Percentiles rank a stretch among this genome's conserved stretches.
These are phyloP conservation scores for Malassezia arunalokei DNA, from an alignment of 1,284 basidiomycete genomes.

Conservation along the genomic window DNA sequence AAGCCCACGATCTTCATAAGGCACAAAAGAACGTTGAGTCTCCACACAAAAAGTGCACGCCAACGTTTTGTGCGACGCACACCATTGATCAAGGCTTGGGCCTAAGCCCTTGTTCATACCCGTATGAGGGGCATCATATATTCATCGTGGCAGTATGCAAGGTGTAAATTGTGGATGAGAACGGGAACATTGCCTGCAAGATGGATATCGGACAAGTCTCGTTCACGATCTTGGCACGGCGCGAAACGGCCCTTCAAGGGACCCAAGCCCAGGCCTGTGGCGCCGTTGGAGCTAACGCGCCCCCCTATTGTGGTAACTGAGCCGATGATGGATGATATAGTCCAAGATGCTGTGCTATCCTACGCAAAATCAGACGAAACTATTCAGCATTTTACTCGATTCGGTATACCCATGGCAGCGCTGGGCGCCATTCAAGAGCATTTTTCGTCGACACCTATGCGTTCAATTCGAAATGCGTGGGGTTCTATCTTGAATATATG, in stretches of 20 bases:
- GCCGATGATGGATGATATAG: background rate
- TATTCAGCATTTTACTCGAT: background rate
- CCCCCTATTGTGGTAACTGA: background rate
- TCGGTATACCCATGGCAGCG: background rate
- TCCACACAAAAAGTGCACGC: too few relatives aligned
- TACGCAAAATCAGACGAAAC: background rate
- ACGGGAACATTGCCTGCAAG: too few relatives aligned
- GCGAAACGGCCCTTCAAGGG: background rate
- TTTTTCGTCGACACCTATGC: background rate
- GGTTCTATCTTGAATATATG: background rate
- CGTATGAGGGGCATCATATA: too few relatives aligned
- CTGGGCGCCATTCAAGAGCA: background rate
- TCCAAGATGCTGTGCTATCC: background rate
- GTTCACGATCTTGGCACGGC: background rate
- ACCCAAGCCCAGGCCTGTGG: background rate
- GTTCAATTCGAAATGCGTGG: background rate
- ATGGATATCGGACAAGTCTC: too few relatives aligned
- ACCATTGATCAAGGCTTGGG: too few relatives aligned
- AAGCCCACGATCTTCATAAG: constrained; percentile 85
- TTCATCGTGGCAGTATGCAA: too few relatives aligned
- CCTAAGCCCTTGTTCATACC: too few relatives aligned
- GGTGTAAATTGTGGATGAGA: too few relatives aligned
- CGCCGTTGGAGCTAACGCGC: background rate
- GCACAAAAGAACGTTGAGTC: too few relatives aligned
- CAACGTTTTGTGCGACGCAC: too few relatives aligned